phyloP scores from a whole-genome alignment of 2,329 filamentous ascomycete species.

The Scedosporium dehoogii region DNA sequence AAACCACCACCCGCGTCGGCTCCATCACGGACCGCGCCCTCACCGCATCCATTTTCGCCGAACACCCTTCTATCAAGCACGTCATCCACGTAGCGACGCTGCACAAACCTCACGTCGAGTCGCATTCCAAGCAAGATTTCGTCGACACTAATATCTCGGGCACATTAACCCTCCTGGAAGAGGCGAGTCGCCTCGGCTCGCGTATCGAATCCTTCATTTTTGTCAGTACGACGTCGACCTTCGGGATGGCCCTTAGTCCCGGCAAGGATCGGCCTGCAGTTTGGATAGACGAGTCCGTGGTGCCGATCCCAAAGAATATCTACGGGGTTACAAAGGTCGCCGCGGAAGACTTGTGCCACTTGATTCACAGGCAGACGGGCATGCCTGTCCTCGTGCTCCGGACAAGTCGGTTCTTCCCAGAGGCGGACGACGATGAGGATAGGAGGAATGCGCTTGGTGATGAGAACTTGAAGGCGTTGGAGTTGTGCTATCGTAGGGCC shows the following conservation, averaged over 20 bases:
- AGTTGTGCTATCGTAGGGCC: conserved; percentile 33
- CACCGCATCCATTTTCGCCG: conserved; percentile 20
- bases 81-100: conserved; percentile 35
- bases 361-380: conserved; percentile 26
- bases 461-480: conserved; percentile 38
- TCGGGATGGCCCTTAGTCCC: conserved; percentile 29
- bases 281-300: conserved; percentile 33
- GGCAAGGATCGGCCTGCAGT: conserved; percentile 24
- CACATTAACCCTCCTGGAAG: conserved; percentile 31
- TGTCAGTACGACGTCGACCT: conserved; percentile 35
- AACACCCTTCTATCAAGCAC: conserved; percentile 23
- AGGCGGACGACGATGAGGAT: conserved; percentile 33
- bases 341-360: conserved; percentile 35
- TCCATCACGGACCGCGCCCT: conserved; percentile 26
- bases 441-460: conserved; percentile 24
- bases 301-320: conserved; percentile 34
- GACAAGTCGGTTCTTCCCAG: conserved; percentile 38
- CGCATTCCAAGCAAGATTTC: conserved; percentile 32
- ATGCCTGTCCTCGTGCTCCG: conserved; percentile 33
- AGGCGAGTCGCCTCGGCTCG: conserved; percentile 16
- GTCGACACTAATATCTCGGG: conserved; percentile 34
- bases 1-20: conserved; percentile 25
- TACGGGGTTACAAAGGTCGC: conserved; percentile 38
- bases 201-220: conserved; percentile 30
- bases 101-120: conserved; percentile 37